Conservation (phyloP, 2,329 filamentous ascomycete genomes). For the Fusarium fujikuroi region DNA sequence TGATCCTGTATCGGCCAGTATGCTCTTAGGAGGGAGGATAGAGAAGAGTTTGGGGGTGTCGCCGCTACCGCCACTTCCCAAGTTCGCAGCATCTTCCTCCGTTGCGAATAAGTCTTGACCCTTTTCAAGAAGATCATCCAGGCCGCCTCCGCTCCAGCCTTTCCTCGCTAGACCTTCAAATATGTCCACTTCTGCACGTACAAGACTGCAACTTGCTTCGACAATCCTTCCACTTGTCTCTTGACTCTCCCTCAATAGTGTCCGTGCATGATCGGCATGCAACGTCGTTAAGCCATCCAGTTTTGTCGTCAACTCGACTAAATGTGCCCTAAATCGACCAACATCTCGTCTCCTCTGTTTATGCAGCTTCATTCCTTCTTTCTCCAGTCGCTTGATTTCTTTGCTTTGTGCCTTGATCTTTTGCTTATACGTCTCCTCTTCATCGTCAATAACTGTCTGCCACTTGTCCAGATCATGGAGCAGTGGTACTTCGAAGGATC, state of each 20-base stretch:
- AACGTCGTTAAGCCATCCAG: conserved; percentile 71
- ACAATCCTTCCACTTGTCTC: conserved; percentile 71
- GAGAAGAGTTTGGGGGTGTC: conserved; percentile 66
- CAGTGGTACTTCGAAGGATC: conserved; percentile 74
- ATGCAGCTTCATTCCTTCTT: conserved; percentile 72
- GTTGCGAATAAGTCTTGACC: conserved; percentile 70
- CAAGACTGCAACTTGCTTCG: conserved; percentile 72
- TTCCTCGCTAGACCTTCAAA: conserved; percentile 74
- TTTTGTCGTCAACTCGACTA: conserved; percentile 70
- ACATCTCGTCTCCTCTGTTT: conserved; percentile 70
- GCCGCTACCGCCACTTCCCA: conserved; percentile 49
- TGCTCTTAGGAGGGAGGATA: conserved; percentile 72
- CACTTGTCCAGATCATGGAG: conserved; percentile 76
- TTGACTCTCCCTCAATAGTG: conserved; percentile 70
- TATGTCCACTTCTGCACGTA: conserved; percentile 75
- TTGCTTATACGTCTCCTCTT: conserved; percentile 68
- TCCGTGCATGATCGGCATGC: conserved; percentile 69
- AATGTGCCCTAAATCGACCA: conserved; percentile 68
- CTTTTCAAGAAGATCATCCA: conserved; percentile 73
- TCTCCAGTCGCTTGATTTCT: conserved; percentile 72
- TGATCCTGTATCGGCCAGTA: conserved; percentile 64
- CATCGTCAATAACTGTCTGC: conserved; percentile 71
- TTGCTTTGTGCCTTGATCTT: conserved; percentile 64
- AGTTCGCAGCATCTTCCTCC: conserved; percentile 50
- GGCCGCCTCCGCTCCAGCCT: conserved; percentile 73